Conservation (phyloP, 768 basidiomycete species). For the Pleurotus pulmonarius region DNA sequence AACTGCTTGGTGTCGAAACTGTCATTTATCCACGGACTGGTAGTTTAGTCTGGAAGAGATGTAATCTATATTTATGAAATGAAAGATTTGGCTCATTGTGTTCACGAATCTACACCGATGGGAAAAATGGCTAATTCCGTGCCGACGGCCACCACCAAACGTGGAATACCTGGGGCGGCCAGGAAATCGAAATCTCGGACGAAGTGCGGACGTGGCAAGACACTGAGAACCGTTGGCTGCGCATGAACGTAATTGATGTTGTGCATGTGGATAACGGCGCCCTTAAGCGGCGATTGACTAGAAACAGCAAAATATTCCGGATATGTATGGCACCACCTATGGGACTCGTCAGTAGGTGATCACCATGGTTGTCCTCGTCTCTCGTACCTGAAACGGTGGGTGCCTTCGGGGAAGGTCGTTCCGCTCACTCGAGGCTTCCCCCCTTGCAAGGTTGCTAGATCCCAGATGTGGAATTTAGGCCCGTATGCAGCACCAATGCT, state of each 20-base stretch:
- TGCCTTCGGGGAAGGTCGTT: constrained; percentile 62
- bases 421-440: constrained; percentile 69
- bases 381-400: constrained; percentile 60
- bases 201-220: constrained; percentile 60
- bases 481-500: constrained; percentile 79
- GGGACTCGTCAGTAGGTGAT: constrained; percentile 4
- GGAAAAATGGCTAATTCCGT: constrained; percentile 55
- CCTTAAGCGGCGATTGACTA: constrained; percentile 50
- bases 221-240: constrained; percentile 54
- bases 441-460: constrained; percentile 65
- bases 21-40: background rate
- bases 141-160: constrained; percentile 67
- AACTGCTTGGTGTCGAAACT: too few relatives aligned
- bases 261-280: constrained; percentile 69
- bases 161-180: constrained; percentile 51
- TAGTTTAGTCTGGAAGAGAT: background rate
- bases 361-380: background rate
- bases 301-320: constrained; percentile 79
- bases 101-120: constrained; percentile 55
- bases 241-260: constrained; percentile 62
- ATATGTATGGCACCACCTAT: constrained; percentile 75
- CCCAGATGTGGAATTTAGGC: constrained; percentile 73
- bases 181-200: constrained; percentile 80
- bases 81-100: background rate
- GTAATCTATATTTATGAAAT: background rate